These are phyloP conservation scores for Stagonosporopsis vannaccii DNA, from an alignment of 2,329 filamentous ascomycete genomes.

Conservation along the genomic window DNA sequence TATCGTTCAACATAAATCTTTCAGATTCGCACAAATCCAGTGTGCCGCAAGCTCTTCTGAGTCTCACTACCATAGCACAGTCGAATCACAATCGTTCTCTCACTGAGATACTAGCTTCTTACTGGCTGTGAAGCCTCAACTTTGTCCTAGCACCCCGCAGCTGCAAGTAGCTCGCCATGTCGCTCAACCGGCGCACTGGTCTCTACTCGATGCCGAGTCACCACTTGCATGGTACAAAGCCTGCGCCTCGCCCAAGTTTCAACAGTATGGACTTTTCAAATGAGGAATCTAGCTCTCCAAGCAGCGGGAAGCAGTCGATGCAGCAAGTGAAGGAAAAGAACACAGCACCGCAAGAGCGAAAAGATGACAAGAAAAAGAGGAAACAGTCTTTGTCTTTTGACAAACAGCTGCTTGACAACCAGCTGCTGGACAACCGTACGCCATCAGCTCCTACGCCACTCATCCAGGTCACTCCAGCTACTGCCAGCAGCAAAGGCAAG, in stretches of 20 bases:
- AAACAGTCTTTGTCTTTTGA: slow-evolving; percentile 6
- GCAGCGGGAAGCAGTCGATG: background rate
- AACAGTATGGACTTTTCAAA: slow-evolving; percentile 33
- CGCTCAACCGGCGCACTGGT: slow-evolving; percentile 20
- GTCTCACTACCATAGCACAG: background rate
- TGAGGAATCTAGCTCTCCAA: slow-evolving; percentile 3
- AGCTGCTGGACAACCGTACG: background rate
- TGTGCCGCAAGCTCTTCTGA: background rate
- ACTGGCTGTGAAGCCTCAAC: background rate
- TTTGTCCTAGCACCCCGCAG: background rate
- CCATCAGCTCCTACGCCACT: background rate
- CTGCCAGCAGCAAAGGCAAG: slow-evolving; percentile 11
- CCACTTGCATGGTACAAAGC: slow-evolving; percentile 22
- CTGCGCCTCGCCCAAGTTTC: slow-evolving; percentile 20
- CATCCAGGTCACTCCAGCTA: slow-evolving; percentile 7
- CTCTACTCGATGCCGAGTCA: slow-evolving; percentile 36
- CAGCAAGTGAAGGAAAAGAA: background rate
- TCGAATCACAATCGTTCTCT: background rate
- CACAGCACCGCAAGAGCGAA: background rate
- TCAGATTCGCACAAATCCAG: background rate
- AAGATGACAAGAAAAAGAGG: slow-evolving; percentile 17
- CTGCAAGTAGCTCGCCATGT: background rate
- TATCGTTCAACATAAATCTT: background rate
- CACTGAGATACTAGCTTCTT: background rate
- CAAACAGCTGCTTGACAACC: background rate